Conservation (phyloP, 257 asterid genomes). For the Scutellaria baicalensis region DNA sequence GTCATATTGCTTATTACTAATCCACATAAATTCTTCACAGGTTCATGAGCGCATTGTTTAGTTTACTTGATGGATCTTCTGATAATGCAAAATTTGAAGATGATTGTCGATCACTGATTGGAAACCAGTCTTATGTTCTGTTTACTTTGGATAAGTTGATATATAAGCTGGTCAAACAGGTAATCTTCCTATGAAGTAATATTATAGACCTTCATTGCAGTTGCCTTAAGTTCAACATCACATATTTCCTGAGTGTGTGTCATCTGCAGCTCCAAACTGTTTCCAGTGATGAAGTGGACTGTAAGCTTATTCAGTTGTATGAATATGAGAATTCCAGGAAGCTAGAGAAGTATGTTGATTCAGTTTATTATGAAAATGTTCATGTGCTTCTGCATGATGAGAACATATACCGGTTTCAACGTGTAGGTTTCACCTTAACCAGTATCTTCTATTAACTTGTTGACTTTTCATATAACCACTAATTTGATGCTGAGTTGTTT, state of each 20-base stretch:
- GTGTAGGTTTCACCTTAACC: slow-evolving; percentile 45
- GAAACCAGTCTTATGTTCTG: slow-evolving; percentile 79
- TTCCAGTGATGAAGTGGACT: slow-evolving; percentile 48
- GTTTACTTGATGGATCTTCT: slow-evolving; percentile 84
- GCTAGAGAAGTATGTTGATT: slow-evolving; percentile 39
- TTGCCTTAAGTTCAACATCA: background rate
- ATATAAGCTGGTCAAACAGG: slow-evolving; percentile 89
- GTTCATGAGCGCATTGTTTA: slow-evolving; percentile 64
- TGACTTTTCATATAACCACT: background rate
- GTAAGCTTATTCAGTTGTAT: slow-evolving; percentile 41
- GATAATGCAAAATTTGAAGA: slow-evolving; percentile 87
- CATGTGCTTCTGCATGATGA: slow-evolving; percentile 52
- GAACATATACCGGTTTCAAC: slow-evolving; percentile 54
- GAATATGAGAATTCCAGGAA: slow-evolving; percentile 45
- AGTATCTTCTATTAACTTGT: background rate
- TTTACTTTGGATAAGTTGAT: slow-evolving; percentile 88
- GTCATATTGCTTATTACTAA: slow-evolving; percentile 2
- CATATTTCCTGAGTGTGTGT: slow-evolving; percentile 3
- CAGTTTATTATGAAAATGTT: slow-evolving; percentile 48
- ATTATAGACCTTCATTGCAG: background rate
- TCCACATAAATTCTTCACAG: slow-evolving; percentile 31
- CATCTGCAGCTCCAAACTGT: slow-evolving; percentile 49
- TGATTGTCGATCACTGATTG: slow-evolving; percentile 81
- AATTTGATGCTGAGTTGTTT: slow-evolving; percentile 18
- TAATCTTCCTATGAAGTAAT: background rate